Conservation (phyloP, 2,329 filamentous ascomycete genomes). For the Didymella pomorum region DNA sequence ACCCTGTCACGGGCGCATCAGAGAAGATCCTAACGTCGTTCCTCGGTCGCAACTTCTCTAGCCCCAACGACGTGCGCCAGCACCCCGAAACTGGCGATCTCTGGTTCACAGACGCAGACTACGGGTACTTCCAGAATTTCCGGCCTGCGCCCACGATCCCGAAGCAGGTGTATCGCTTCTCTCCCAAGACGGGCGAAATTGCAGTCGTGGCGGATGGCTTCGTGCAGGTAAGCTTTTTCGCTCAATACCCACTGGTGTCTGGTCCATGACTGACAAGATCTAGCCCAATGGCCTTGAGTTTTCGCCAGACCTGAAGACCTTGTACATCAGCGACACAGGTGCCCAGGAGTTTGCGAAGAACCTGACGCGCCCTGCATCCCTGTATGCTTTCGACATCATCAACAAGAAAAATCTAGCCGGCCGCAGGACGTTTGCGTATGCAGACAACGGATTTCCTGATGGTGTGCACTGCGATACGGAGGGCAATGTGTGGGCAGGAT, state of each 20-base stretch:
- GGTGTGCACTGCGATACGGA: conserved; percentile 63
- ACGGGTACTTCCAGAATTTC: conserved; percentile 44
- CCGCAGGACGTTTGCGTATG: conserved; percentile 63
- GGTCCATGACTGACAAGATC: too few relatives aligned
- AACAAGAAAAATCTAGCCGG: conserved; percentile 48
- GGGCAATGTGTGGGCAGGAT: conserved; percentile 65
- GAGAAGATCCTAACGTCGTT: conserved; percentile 56
- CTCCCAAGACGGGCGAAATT: conserved; percentile 52
- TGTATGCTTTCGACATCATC: conserved; percentile 55
- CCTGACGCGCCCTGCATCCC: conserved; percentile 50
- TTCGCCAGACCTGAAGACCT: conserved; percentile 52
- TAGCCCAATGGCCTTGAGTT: conserved; percentile 57
- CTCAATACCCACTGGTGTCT: too few relatives aligned
- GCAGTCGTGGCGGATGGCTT: conserved; percentile 54
- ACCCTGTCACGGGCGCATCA: conserved; percentile 55
- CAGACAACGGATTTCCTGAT: conserved; percentile 64
- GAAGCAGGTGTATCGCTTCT: conserved; percentile 55
- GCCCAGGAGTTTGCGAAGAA: conserved; percentile 46
- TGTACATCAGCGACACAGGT: conserved; percentile 61
- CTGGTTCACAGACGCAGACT: conserved; percentile 60
- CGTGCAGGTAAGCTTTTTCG: conserved; percentile 29
- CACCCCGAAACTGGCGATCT: conserved; percentile 56
- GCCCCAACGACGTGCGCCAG: conserved; percentile 54
- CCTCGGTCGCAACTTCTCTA: conserved; percentile 57
- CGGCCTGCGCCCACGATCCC: conserved; percentile 43